A percentile compares a stretch with the other conserved stretches of the same genome.
These are phyloP conservation scores for Spathaspora arborariae DNA, from an alignment of 805 yeast species.

Conservation along the genomic window DNA sequence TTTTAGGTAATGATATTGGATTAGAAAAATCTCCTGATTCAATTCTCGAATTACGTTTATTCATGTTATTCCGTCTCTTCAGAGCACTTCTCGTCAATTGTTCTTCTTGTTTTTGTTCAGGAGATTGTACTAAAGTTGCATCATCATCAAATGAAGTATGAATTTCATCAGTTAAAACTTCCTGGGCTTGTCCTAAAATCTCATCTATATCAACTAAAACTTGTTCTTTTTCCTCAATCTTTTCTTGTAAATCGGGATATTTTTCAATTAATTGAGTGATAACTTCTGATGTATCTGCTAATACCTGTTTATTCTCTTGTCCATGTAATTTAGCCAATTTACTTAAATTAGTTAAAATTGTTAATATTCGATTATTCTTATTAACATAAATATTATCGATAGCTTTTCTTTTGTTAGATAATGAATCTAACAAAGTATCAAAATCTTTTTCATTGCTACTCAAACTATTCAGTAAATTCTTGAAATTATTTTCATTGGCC, in stretches of 20 bases:
- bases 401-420: constrained; percentile 43
- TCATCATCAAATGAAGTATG: constrained; percentile 29
- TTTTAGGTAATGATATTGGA: constrained; percentile 2
- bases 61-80: constrained; percentile 22
- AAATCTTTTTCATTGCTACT: constrained; percentile 47
- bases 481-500: constrained; percentile 31
- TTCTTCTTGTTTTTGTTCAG: background rate
- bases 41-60: constrained; percentile 32
- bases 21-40: constrained; percentile 9
- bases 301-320: constrained; percentile 40
- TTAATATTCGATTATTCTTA: constrained; percentile 42
- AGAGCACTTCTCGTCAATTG: constrained; percentile 10
- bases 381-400: constrained; percentile 47
- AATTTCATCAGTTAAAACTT: constrained; percentile 20
- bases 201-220: constrained; percentile 31
- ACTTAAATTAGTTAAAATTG: constrained; percentile 42
- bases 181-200: constrained; percentile 29
- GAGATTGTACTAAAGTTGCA: constrained; percentile 13
- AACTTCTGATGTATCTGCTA: constrained; percentile 45
- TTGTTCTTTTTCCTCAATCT: constrained; percentile 23
- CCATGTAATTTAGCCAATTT: constrained; percentile 45
- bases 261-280: constrained; percentile 36
- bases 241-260: constrained; percentile 32
- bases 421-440: constrained; percentile 45
- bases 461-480: constrained; percentile 33